Evolutionary conservation across 2,329 filamentous ascomycete species (phyloP).

Genomic region (Lachnellula arida): DNA sequence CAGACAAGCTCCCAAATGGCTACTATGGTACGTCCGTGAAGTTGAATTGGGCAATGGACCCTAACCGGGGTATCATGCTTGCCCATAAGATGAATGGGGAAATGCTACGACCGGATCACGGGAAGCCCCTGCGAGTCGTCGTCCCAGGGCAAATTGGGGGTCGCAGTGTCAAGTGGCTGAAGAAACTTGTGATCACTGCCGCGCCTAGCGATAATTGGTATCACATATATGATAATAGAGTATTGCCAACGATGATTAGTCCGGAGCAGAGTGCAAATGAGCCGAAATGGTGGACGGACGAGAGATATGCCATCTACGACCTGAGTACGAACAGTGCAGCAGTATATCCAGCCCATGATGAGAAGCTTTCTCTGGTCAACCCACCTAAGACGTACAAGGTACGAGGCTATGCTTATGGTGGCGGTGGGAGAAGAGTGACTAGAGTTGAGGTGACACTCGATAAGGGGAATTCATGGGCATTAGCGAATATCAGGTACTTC

Average conservation of each 20-base stretch:
- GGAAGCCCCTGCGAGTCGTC: slow-evolving; percentile 74
- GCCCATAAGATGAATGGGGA: slow-evolving; percentile 91
- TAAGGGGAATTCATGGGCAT: slow-evolving; percentile 72
- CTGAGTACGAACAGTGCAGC: slow-evolving; percentile 82
- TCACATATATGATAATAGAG: slow-evolving; percentile 89
- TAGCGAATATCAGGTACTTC: slow-evolving; percentile 74
- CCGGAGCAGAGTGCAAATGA: slow-evolving; percentile 74
- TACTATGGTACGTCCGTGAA: slow-evolving; percentile 86
- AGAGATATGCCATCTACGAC: slow-evolving; percentile 89
- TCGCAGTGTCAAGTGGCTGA: slow-evolving; percentile 90
- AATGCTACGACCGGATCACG: slow-evolving; percentile 74
- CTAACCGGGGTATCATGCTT: slow-evolving; percentile 77
- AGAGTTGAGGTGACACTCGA: slow-evolving; percentile 80
- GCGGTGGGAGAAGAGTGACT: slow-evolving; percentile 78
- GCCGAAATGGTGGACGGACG: slow-evolving; percentile 77
- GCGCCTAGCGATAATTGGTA: slow-evolving; percentile 90
- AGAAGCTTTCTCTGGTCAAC: slow-evolving; percentile 51
- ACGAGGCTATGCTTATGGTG: slow-evolving; percentile 82
- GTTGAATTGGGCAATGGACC: slow-evolving; percentile 82
- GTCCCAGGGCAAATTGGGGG: slow-evolving; percentile 91
- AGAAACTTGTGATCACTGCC: slow-evolving; percentile 71
- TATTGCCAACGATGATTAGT: slow-evolving; percentile 79
- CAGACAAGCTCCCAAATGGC: slow-evolving; percentile 82
- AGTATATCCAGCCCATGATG: slow-evolving; percentile 74
- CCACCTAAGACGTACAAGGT: slow-evolving; percentile 55